These are phyloP conservation scores for Fusarium sp. DNA, from an alignment of 2,329 filamentous ascomycete species.

Conservation along the genomic window DNA sequence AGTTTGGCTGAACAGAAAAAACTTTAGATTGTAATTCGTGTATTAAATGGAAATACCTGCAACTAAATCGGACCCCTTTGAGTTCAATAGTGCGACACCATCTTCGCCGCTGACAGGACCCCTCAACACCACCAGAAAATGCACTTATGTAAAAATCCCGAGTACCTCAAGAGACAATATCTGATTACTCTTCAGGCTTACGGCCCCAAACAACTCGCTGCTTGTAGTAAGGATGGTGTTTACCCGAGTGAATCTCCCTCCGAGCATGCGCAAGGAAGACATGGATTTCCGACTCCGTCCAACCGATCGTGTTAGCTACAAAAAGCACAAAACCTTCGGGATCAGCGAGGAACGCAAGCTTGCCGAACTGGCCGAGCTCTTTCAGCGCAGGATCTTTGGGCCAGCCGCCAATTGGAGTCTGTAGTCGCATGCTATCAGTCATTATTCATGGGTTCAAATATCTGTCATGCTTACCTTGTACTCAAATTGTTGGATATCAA, in stretches of 20 bases:
- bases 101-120: not conserved
- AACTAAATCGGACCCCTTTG: not conserved
- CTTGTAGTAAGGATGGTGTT: slow-evolving; percentile 1
- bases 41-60: not conserved
- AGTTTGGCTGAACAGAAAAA: accelerated
- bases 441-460: accelerated
- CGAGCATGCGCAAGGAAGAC: slow-evolving; percentile 7
- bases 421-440: not conserved
- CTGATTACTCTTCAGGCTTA: not conserved
- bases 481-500: slow-evolving; percentile 3
- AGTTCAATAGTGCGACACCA: not conserved
- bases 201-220: slow-evolving; percentile 7
- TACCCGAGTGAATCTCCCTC: not conserved
- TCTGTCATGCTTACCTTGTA: not conserved
- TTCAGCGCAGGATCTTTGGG: not conserved
- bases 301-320: slow-evolving; percentile 6
- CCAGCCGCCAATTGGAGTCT: slow-evolving; percentile 11
- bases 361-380: not conserved
- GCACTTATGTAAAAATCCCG: not conserved
- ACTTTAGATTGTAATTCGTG: not conserved
- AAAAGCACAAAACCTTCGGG: slow-evolving; percentile 6
- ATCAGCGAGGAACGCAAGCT: not conserved
- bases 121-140: not conserved
- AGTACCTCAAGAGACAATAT: accelerated
- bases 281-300: not conserved